A percentile compares a stretch with the other conserved stretches of the same genome.
phyloP scores from a whole-genome alignment of 345 rosid species.

The Draba incana region DNA sequence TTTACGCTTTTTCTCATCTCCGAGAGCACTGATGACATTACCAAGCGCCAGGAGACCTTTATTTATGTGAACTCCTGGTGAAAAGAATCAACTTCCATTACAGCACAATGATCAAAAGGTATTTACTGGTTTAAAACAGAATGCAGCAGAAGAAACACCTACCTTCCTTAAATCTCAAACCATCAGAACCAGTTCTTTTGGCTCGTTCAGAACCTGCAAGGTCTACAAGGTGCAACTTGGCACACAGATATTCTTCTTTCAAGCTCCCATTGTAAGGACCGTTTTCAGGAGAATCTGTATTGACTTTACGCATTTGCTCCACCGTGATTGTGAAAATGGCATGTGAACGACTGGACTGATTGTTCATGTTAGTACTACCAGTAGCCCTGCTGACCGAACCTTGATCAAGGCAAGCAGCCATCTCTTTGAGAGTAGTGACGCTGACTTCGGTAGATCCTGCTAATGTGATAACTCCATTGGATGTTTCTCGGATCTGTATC shows the following conservation, averaged over 20 bases:
- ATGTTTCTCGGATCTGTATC: conserved; percentile 95
- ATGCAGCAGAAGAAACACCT: conserved; percentile 14
- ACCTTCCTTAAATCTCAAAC: conserved; percentile 98
- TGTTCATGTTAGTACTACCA: conserved; percentile 98
- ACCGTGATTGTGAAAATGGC: conserved; percentile 96
- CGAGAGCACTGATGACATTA: conserved; percentile 97
- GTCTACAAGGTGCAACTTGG: conserved; percentile 96
- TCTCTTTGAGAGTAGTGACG: conserved; percentile 78
- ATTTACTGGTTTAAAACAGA: conserved; percentile 17
- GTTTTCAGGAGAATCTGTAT: conserved; percentile 61
- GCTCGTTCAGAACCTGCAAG: conserved; percentile 99
- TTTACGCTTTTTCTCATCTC: conserved; percentile 97
- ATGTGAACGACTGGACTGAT: conserved; percentile 99
- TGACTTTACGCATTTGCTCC: conserved; percentile 89
- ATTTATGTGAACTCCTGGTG: conserved; percentile 92
- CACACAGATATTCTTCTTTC: conserved; percentile 94
- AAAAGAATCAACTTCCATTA: conserved; percentile 34
- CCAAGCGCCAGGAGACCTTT: conserved; percentile 99
- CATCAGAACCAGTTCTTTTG: conserved; percentile 97
- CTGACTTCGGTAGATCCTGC: conserved; percentile 98
- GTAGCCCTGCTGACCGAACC: conserved; percentile 96
- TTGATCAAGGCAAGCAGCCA: conserved; percentile 94
- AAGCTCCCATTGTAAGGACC: conserved; percentile 55
- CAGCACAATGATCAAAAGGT: conserved; percentile 26
- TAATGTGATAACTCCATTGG: conserved; percentile 91